Conservation (phyloP, 177 flowering plant genomes). For the Vitis hybrid region DNA sequence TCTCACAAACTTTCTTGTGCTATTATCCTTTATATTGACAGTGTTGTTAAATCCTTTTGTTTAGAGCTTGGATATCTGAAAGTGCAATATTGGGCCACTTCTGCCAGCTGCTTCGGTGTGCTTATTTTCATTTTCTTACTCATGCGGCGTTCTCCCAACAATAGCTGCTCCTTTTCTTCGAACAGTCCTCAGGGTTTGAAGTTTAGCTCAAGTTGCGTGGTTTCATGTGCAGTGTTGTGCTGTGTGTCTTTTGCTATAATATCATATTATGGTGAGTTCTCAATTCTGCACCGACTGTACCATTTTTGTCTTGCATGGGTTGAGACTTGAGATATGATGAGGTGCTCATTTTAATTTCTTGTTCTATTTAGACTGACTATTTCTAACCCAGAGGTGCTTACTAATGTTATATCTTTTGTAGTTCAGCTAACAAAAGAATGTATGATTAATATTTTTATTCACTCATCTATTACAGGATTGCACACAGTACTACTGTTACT, state of each 20-base stretch:
- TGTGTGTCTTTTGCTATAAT: constrained; percentile 44
- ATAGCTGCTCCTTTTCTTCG: neutral
- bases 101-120: constrained; percentile 60
- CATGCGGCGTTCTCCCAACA: constrained; percentile 14
- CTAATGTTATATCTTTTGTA: neutral
- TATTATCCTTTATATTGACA: neutral
- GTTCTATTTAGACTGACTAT: neutral
- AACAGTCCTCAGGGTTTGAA: constrained; percentile 20
- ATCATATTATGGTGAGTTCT: constrained; percentile 46
- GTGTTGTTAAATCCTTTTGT: constrained; percentile 12
- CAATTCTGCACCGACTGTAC: neutral
- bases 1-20: neutral
- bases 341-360: neutral
- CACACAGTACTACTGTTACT: constrained; percentile 36
- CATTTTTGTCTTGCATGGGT: neutral
- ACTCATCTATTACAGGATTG: constrained; percentile 38
- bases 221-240: constrained; percentile 34
- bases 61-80: constrained; percentile 66
- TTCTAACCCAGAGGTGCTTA: neutral
- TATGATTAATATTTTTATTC: neutral
- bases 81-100: constrained; percentile 73
- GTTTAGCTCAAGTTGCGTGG: constrained; percentile 26
- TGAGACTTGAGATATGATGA: neutral
- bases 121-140: constrained; percentile 49
- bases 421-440: neutral